Percentiles rank a stretch among this genome's conserved stretches.
phyloP scores from a whole-genome alignment of 768 basidiomycete species.

The Crassisporium funariophilum region DNA sequence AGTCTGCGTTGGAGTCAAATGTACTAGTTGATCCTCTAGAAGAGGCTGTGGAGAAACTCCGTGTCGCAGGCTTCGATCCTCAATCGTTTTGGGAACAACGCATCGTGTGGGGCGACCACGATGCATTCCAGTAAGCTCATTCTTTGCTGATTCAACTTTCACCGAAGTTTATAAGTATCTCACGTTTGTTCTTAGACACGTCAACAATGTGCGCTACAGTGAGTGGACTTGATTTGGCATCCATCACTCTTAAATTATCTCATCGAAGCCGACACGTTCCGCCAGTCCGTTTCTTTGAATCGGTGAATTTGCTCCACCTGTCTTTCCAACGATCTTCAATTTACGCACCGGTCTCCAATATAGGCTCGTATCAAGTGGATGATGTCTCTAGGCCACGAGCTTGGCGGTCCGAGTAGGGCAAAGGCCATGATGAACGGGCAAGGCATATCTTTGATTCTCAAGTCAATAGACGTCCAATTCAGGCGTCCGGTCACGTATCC shows the following conservation, averaged over 20 bases:
- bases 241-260: no score
- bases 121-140: slow-evolving; percentile 68
- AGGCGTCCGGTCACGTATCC: slow-evolving; percentile 74
- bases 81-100: slow-evolving; percentile 76
- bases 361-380: slow-evolving; percentile 76
- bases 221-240: slow-evolving; percentile 17
- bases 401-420: slow-evolving; percentile 60
- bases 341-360: background rate
- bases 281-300: slow-evolving; percentile 71
- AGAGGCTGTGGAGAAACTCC: slow-evolving; percentile 46
- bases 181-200: slow-evolving; percentile 51
- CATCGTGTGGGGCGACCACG: slow-evolving; percentile 81
- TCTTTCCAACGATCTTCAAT: background rate
- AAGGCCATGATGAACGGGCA: slow-evolving; percentile 60
- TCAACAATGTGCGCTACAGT: slow-evolving; percentile 80
- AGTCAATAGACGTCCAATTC: slow-evolving; percentile 67
- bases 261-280: background rate
- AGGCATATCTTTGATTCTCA: slow-evolving; percentile 75
- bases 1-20: slow-evolving; percentile 10
- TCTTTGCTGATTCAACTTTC: slow-evolving; percentile 1
- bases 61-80: slow-evolving; percentile 55
- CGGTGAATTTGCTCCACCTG: slow-evolving; percentile 38
- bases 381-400: slow-evolving; percentile 51
- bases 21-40: slow-evolving; percentile 24
- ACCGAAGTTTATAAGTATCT: slow-evolving; percentile 1